These are phyloP conservation scores for Coemansia brasiliensis DNA, from an alignment of 192 early-diverging fungal genomes.

Conservation along the genomic window DNA sequence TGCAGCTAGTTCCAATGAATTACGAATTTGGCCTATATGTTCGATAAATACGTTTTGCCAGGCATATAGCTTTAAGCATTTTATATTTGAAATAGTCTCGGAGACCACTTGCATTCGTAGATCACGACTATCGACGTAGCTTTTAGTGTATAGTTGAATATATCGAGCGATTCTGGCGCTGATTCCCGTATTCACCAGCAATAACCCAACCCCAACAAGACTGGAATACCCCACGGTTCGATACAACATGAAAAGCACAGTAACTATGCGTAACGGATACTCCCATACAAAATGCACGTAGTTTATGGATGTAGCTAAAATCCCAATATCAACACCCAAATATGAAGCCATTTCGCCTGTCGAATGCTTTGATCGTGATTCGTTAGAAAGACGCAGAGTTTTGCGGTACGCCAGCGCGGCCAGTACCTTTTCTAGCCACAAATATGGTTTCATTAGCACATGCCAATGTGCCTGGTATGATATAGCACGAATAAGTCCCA, in stretches of 20 bases:
- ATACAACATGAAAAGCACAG: constrained; percentile 24
- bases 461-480: constrained; percentile 61
- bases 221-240: constrained; percentile 23
- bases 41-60: constrained; percentile 63
- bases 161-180: constrained; percentile 61
- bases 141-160: constrained; percentile 12
- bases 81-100: constrained; percentile 57
- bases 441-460: constrained; percentile 71
- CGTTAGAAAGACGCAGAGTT: constrained; percentile 17
- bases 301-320: constrained; percentile 20
- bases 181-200: constrained; percentile 8
- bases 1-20: constrained; percentile 72
- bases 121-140: constrained; percentile 50
- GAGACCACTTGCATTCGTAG: constrained; percentile 59
- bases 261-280: constrained; percentile 17
- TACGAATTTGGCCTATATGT: constrained; percentile 60
- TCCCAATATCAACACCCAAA: constrained; percentile 63
- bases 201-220: constrained; percentile 14
- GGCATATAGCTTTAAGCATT: constrained; percentile 63
- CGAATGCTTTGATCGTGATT: constrained; percentile 70
- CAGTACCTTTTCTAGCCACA: constrained; percentile 60
- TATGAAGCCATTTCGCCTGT: constrained; percentile 73
- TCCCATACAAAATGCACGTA: constrained; percentile 49
- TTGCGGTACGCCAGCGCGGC: constrained; percentile 23
- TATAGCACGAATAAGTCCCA: constrained; percentile 16